phyloP scores from a whole-genome alignment of 768 basidiomycete species.

The Leccinum uliginosum region DNA sequence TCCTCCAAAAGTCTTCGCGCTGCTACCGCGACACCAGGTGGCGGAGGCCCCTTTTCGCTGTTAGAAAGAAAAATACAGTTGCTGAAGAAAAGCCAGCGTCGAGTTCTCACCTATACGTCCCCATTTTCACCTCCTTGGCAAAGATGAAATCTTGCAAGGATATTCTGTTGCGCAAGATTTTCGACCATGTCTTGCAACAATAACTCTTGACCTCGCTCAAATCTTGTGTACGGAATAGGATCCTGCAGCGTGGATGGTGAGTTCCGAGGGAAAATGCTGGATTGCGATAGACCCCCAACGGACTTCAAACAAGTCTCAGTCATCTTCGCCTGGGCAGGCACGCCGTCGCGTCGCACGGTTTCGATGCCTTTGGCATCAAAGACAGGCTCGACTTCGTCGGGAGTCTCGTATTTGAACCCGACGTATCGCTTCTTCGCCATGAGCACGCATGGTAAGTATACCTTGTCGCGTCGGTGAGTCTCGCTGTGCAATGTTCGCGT shows the following conservation, averaged over 20 bases:
- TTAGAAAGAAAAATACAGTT: neutral
- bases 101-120: constrained; percentile 73
- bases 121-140: constrained; percentile 89
- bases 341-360: constrained; percentile 89
- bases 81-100: neutral
- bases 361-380: constrained; percentile 99
- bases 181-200: constrained; percentile 79
- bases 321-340: constrained; percentile 90
- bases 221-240: constrained; percentile 87
- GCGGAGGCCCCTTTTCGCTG: constrained; percentile 82
- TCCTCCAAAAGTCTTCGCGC: constrained; percentile 70
- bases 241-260: constrained; percentile 42
- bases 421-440: constrained; percentile 99
- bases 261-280: neutral
- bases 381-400: constrained; percentile 69
- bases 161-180: constrained; percentile 73
- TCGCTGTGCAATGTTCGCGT: too few species aligned
- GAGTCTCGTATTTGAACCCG: constrained; percentile 89
- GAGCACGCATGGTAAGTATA: constrained; percentile 92
- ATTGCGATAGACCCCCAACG: constrained; percentile 11
- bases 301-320: constrained; percentile 87
- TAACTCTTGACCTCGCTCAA: constrained; percentile 87
- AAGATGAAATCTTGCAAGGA: constrained; percentile 94
- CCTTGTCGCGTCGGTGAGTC: constrained; percentile 41
- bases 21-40: constrained; percentile 89